Percentiles rank a stretch among this genome's conserved stretches.
Evolutionary conservation across 2,329 filamentous ascomycete species (phyloP).

Genomic region (Apiospora phragmitis): DNA sequence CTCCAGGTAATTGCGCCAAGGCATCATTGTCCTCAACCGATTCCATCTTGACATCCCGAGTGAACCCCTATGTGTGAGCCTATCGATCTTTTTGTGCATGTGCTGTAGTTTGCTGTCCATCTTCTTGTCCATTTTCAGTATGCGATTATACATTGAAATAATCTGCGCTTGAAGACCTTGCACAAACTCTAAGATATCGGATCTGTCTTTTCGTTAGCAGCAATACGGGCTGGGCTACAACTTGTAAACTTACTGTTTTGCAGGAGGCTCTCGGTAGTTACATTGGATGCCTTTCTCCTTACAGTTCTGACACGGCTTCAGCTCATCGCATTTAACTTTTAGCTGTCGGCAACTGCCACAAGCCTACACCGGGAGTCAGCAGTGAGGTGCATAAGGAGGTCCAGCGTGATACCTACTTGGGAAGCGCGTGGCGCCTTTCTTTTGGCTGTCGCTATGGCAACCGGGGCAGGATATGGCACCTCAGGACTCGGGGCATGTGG

Average conservation of each 20-base stretch:
- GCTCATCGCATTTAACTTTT: conserved; percentile 91
- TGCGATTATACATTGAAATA: conserved; percentile 19
- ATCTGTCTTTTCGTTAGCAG: conserved; percentile 34
- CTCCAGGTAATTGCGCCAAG: conserved; percentile 21
- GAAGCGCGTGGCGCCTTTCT: conserved; percentile 65
- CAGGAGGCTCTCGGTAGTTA: conserved; percentile 86
- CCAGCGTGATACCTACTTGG: conserved; percentile 45
- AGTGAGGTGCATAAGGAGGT: not conserved
- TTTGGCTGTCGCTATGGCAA: conserved; percentile 51
- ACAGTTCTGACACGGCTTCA: conserved; percentile 81
- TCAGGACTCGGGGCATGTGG: conserved; percentile 37
- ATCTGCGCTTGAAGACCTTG: conserved; percentile 24
- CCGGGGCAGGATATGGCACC: conserved; percentile 21
- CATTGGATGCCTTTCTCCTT: conserved; percentile 82
- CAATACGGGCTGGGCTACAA: not conserved
- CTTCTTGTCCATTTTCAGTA: conserved; percentile 38
- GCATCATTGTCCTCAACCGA: conserved; percentile 22
- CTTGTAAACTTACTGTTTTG: conserved; percentile 78
- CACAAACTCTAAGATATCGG: conserved; percentile 61
- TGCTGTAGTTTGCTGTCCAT: conserved; percentile 18
- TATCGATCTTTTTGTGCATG: conserved; percentile 15
- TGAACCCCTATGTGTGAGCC: conserved; percentile 10
- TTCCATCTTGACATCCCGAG: not conserved
- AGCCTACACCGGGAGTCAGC: conserved; percentile 53
- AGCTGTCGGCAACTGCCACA: conserved; percentile 87